phyloP scores from a whole-genome alignment of 129 eudicot genomes.

The Saposhnikovia divaricata region DNA sequence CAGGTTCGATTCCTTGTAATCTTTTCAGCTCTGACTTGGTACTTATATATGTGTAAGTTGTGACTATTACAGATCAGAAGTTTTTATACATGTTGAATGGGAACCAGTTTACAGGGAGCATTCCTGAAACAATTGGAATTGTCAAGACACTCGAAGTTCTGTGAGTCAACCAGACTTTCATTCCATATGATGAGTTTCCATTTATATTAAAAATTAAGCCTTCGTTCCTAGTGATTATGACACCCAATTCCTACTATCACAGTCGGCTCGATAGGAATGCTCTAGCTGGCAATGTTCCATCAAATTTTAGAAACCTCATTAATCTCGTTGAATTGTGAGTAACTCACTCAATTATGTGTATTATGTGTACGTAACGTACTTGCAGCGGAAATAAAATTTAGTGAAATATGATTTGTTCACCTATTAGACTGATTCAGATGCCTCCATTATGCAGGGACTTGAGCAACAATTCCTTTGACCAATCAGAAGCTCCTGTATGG shows the following conservation, averaged over 20 bases:
- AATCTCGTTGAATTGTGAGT: conserved; percentile 38
- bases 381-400: neutral
- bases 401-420: neutral
- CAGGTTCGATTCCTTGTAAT: conserved; percentile 56
- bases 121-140: conserved; percentile 60
- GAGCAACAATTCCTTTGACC: conserved; percentile 73
- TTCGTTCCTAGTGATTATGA: conserved; percentile 5
- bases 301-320: conserved; percentile 30
- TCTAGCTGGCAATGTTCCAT: conserved; percentile 46
- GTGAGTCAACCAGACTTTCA: conserved; percentile 41
- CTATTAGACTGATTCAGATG: neutral
- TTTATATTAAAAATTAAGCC: neutral
- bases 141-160: conserved; percentile 92
- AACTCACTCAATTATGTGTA: conserved; percentile 45
- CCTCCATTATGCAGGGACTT: conserved; percentile 53
- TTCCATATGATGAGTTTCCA: neutral
- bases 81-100: conserved; percentile 85
- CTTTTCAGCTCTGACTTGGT: conserved; percentile 71
- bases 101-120: conserved; percentile 57
- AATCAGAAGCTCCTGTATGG: conserved; percentile 75
- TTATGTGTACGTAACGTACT: conserved; percentile 19
- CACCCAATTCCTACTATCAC: conserved; percentile 16
- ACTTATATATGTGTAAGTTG: conserved; percentile 83
- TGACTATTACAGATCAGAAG: too few relatives aligned
- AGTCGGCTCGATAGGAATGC: conserved; percentile 90